A percentile compares a stretch with the other conserved stretches of the same genome.
phyloP scores from a whole-genome alignment of 2,329 filamentous ascomycete species.

The Metarhizium humberi region DNA sequence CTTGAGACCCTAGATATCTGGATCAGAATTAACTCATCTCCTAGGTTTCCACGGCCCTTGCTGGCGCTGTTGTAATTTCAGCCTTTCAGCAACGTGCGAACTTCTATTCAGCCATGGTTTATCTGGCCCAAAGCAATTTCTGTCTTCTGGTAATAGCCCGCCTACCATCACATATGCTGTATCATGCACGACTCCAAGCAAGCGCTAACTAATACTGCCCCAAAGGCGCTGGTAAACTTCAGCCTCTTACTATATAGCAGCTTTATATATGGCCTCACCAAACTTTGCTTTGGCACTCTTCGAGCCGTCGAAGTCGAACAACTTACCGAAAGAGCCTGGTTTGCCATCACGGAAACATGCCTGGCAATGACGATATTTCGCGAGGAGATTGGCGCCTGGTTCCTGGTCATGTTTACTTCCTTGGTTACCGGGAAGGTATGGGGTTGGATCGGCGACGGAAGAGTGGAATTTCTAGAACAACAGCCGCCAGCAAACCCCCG shows the following conservation, averaged over 20 bases:
- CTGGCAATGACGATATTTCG: slow-evolving; percentile 97
- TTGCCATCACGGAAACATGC: slow-evolving; percentile 92
- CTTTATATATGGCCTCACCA: slow-evolving; percentile 79
- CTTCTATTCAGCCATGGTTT: slow-evolving; percentile 97
- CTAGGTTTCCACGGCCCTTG: slow-evolving; percentile 73
- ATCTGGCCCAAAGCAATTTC: slow-evolving; percentile 91
- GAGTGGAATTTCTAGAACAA: slow-evolving; percentile 90
- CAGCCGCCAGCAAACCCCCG: slow-evolving; percentile 83
- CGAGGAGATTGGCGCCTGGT: slow-evolving; percentile 89
- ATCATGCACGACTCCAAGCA: neutral
- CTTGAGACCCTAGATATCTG: slow-evolving; percentile 3
- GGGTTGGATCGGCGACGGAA: slow-evolving; percentile 95
- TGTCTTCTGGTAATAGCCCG: slow-evolving; percentile 67
- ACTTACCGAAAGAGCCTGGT: slow-evolving; percentile 96
- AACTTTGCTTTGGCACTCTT: slow-evolving; percentile 80
- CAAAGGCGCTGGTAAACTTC: slow-evolving; percentile 81
- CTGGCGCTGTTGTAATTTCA: slow-evolving; percentile 73
- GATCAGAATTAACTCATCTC: slow-evolving; percentile 11
- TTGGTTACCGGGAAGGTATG: slow-evolving; percentile 92
- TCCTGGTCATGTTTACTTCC: slow-evolving; percentile 91
- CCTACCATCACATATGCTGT: slow-evolving; percentile 7
- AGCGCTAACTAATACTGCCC: neutral
- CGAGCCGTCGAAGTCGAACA: slow-evolving; percentile 94
- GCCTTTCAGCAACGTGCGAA: slow-evolving; percentile 93
- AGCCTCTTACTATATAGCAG: slow-evolving; percentile 71